Evolutionary conservation across 495 filamentous ascomycete genomes (phyloP).

Genomic region (Penicillium verhagenii): DNA sequence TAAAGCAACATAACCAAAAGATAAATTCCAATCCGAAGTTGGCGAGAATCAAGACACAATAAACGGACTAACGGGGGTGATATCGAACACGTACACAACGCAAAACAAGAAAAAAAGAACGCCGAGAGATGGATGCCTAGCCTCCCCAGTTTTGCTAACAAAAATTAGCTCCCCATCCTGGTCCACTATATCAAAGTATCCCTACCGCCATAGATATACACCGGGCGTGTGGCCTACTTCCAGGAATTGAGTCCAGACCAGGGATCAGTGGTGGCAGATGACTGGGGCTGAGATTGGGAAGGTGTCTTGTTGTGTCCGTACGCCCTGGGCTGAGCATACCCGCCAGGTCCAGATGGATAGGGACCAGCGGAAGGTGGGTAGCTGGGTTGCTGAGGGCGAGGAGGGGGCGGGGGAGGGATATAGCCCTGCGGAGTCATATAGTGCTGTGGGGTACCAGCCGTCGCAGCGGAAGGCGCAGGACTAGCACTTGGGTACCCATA

Average conservation of each 20-base stretch:
- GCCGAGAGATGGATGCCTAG: conserved; percentile 15
- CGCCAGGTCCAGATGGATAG: conserved; percentile 60
- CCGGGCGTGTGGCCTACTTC: conserved; percentile 52
- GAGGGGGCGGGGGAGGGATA: conserved; percentile 87
- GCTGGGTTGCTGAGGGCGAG: conserved; percentile 72
- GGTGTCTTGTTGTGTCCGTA: conserved; percentile 40
- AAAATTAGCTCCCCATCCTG: not conserved
- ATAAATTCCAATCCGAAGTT: conserved; percentile 4
- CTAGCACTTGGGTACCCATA: conserved; percentile 37
- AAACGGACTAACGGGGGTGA: conserved; percentile 6
- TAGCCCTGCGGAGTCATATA: conserved; percentile 72
- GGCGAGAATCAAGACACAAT: not conserved
- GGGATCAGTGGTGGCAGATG: conserved; percentile 56
- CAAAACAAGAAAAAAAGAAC: conserved; percentile 6
- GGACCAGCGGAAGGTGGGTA: conserved; percentile 56
- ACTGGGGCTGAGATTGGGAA: conserved; percentile 45
- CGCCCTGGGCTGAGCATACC: conserved; percentile 52
- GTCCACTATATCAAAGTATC: not conserved
- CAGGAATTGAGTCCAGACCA: conserved; percentile 87
- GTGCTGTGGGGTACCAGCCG: conserved; percentile 23
- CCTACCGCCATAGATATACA: not conserved
- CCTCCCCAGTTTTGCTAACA: conserved; percentile 5
- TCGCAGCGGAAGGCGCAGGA: conserved; percentile 32
- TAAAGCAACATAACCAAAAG: not conserved
- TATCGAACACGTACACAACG: conserved; percentile 7